Base-by-base conservation (phyloP, 208 protist species). In the Trypanosoma conorhini region DNA sequence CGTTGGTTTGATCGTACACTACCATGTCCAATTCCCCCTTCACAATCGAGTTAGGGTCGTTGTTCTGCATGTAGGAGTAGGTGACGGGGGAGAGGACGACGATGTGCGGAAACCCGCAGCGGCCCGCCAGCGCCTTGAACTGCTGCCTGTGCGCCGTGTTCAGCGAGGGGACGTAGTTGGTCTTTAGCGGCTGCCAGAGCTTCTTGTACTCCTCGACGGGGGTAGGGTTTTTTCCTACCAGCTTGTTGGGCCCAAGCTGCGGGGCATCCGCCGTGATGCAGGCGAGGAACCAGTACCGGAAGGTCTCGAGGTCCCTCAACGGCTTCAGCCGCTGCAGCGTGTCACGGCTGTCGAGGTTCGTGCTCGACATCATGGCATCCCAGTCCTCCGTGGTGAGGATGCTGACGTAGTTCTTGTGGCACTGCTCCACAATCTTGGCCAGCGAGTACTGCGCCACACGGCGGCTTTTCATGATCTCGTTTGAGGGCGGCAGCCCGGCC, bases 251-350 rank as follows among this genome's bases (percentile, higher is more conserved):
- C n/a, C 90, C 90, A 59, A 85, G 72, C 68, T 90, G 77, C 46
- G 90, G 87, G 21, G 77, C 61, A 69, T 95, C 90, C 24, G 90
- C 90, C n/a, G 85, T 92, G 56, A 93, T 76, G 72, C 80, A 87
- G 48, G 90, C 63, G 31, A 95, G 80, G 52, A 95, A 84, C 90
- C 90, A 95, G 68, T 95, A 93, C 65, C 84, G 81, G 76, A 95
- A 95, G 15, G 77, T 84, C 64, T 92, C 86, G 38, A 62, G 59
- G 66, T 95, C 86, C 69, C 82, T 89, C 44, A 94, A 80, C 58
- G 84, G 80, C 73, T 87, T 84, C 30, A 83, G 63, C 57, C 71
- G 66, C 55, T 82, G 70, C 24, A 88, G 80, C 52, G 83, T 72
- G 17, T 77, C 76, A 40, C 78, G 72, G 46, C 77, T 78, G 33